Percentiles rank a stretch among this genome's conserved stretches.
phyloP scores from a whole-genome alignment of 139 green algal species.

The Chlorella ohadii region DNA sequence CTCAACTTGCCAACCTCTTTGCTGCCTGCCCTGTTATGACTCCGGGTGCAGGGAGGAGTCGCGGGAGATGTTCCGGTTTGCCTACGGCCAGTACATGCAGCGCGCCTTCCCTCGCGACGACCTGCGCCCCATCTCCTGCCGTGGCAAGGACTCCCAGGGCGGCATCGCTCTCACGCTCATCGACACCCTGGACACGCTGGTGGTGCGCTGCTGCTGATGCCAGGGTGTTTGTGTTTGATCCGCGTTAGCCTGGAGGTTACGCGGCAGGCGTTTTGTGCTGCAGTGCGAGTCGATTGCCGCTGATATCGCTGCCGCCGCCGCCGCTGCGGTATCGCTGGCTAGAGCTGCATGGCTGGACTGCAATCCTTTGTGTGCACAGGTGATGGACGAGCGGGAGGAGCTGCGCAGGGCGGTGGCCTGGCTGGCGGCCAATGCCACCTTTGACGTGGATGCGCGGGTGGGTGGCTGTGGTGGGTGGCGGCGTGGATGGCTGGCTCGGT shows the following conservation, averaged over 20 bases:
- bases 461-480: conserved; percentile 47
- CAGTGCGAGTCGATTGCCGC: too few species aligned
- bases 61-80: conserved; percentile 75
- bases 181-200: conserved; percentile 85
- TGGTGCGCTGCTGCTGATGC: conserved; percentile 59
- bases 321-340: too few species aligned
- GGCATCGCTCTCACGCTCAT: conserved; percentile 86
- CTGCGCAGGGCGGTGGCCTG: conserved; percentile 58
- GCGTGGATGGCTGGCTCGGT: not conserved
- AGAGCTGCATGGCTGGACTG: too few species aligned
- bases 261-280: too few species aligned
- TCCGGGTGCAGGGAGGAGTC: conserved; percentile 68
- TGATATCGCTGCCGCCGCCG: too few species aligned
- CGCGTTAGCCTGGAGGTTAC: too few species aligned
- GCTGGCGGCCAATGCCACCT: conserved; percentile 53
- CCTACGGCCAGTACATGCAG: conserved; percentile 76
- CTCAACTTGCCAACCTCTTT: not conserved
- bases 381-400: conserved; percentile 56
- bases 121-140: conserved; percentile 80
- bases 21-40: not conserved
- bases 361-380: conserved; percentile 37
- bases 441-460: conserved; percentile 61
- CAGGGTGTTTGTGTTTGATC: too few species aligned
- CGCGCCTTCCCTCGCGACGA: conserved; percentile 87
- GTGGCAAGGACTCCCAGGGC: conserved; percentile 81